A percentile compares a stretch with the other conserved stretches of the same genome.
Evolutionary conservation across 176 grass and related monocot genomes (phyloP).

Genomic region (Oryza coarctata): DNA sequence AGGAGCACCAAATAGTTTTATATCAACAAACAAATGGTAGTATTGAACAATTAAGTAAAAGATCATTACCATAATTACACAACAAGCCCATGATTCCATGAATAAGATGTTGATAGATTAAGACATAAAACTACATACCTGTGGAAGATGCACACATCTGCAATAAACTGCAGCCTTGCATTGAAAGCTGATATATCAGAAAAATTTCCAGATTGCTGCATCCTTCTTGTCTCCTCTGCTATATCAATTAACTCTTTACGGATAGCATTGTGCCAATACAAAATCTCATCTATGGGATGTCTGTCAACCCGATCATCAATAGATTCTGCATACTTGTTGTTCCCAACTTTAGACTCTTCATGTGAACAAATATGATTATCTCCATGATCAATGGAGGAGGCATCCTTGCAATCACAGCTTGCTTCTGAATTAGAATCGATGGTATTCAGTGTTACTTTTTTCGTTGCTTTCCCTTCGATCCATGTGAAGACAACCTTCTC

Average conservation of each 20-base stretch:
- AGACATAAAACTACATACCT: constrained; percentile 46
- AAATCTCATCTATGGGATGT: constrained; percentile 94
- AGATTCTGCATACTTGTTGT: constrained; percentile 56
- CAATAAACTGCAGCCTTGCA: constrained; percentile 89
- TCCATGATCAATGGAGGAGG: constrained; percentile 23
- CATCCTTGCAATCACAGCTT: constrained; percentile 27
- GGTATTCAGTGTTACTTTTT: constrained; percentile 29
- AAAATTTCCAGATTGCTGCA: constrained; percentile 81
- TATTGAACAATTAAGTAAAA: neutral
- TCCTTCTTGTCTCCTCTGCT: constrained; percentile 76
- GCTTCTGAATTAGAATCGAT: constrained; percentile 24
- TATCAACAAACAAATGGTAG: neutral
- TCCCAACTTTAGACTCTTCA: constrained; percentile 49
- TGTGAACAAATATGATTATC: constrained; percentile 39
- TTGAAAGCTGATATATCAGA: constrained; percentile 88
- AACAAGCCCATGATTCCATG: neutral
- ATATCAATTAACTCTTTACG: constrained; percentile 81
- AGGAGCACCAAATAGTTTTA: neutral
- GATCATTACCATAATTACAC: constrained; percentile 12
- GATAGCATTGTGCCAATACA: constrained; percentile 96
- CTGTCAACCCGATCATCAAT: constrained; percentile 30
- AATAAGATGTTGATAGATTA: neutral
- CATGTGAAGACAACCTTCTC: constrained; percentile 86
- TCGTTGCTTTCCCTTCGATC: constrained; percentile 65
- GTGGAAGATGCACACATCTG: constrained; percentile 97